Evolutionary conservation across 129 eudicot genomes (phyloP).

Genomic region (Tagetes patula): DNA sequence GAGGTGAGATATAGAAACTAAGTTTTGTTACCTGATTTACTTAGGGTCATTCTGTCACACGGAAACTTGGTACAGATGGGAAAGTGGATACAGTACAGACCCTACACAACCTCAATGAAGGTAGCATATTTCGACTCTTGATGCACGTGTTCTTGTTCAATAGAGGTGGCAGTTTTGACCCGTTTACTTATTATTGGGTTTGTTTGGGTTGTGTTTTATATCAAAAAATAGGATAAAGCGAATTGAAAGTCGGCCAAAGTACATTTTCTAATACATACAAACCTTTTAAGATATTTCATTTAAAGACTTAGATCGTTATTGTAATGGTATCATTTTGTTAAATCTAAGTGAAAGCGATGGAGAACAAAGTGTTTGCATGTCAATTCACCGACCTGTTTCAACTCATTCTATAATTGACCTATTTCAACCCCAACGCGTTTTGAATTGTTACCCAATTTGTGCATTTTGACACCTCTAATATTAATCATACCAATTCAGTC

Average conservation of each 20-base stretch:
- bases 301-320: background rate
- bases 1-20: background rate
- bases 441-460: background rate
- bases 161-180: background rate
- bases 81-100: conserved; percentile 82
- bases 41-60: conserved; percentile 79
- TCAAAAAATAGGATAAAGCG: background rate
- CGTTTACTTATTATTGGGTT: background rate
- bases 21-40: background rate
- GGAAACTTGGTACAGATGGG: conserved; percentile 82
- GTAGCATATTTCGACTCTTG: conserved; percentile 25
- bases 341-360: background rate
- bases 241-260: background rate
- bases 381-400: background rate
- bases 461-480: conserved; percentile 1
- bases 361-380: background rate
- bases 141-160: background rate
- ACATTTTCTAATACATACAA: background rate
- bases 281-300: background rate
- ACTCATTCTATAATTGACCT: background rate
- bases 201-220: background rate
- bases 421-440: background rate
- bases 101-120: conserved; percentile 76
- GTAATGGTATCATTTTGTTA: background rate
- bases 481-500: background rate